Evolutionary conservation across 805 yeast species (phyloP).

Genomic region (Wickerhamiella occidentalis): DNA sequence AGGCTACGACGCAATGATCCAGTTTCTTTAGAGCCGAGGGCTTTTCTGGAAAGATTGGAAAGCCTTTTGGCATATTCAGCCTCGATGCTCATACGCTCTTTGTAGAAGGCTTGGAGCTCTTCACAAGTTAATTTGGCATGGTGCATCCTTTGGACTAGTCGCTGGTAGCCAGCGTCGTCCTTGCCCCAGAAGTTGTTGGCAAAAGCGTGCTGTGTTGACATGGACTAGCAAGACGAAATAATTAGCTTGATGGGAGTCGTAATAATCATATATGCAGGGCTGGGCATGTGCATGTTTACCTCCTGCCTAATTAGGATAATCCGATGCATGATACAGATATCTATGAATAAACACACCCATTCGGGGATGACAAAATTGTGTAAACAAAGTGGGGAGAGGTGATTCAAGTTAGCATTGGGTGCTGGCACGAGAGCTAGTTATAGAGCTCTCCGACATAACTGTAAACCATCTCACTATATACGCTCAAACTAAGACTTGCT

Average conservation of each 20-base stretch:
- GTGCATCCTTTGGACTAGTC: constrained; percentile 44
- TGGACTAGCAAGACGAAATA: background rate
- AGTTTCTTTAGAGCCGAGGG: constrained; percentile 44
- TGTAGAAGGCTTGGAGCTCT: constrained; percentile 37
- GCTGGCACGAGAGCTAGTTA: too few relatives aligned
- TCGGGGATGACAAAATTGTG: background rate
- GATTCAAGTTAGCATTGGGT: too few relatives aligned
- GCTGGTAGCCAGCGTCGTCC: constrained; percentile 48
- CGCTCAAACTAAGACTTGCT: too few relatives aligned
- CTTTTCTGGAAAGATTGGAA: constrained; percentile 37
- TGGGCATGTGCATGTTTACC: constrained; percentile 4
- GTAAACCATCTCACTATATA: too few relatives aligned
- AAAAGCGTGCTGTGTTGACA: constrained; percentile 17
- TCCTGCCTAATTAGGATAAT: constrained; percentile 4
- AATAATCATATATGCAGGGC: constrained; percentile 8
- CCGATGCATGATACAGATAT: constrained; percentile 1
- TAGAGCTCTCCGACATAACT: too few relatives aligned
- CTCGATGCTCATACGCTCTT: constrained; percentile 48
- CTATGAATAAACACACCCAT: background rate
- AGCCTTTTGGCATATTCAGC: constrained; percentile 57
- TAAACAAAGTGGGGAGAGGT: background rate
- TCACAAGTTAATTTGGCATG: constrained; percentile 49
- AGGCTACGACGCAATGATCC: constrained; percentile 50
- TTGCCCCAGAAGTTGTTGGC: constrained; percentile 38
- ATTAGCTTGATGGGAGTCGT: background rate